Evolutionary conservation across 164 flowering plant species (phyloP), one percentile per base, ranked within the genome.

Genomic region (Vitis rotundifolia): DNA sequence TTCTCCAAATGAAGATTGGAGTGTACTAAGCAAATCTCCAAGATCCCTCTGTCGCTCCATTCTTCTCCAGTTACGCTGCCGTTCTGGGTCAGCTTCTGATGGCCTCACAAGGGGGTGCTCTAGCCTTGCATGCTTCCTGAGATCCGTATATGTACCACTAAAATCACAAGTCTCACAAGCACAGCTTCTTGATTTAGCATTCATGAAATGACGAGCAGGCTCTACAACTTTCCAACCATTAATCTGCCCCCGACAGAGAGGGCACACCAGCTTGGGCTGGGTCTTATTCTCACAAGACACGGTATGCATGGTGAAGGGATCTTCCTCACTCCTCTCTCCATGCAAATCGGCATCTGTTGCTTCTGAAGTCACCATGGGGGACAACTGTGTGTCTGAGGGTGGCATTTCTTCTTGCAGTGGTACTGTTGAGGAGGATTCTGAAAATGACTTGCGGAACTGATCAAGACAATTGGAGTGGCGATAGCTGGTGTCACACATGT

Each of bases 391-490:
- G 26, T 68, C 37, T 50, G 75, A 60, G 16, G 22, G 15, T 8
- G 73, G 57, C 31, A 64, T 64, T 64, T 72, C 88, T 61, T 80
- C 86, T 62, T 29, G 71, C 6, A 65, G 74, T 18, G 67, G 59
- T 15, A 54, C 16, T 14, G 73, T 49, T 37, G 81, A 55, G 29
- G 82, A 66, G 18, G 74, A n/a, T 52, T 86, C 81, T 0, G 73
- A 63, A 72, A 77, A 81, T 61, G 90, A 82, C 73, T 94, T 92
- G 15, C 86, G 75, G 72, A 87, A 91, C 74, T 89, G 98, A 48
- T 94, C 98, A 53, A 94, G 77, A 64, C 98, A 94, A 66, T 94
- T 94, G 0, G 98, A 94, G 75, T 89, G 97, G 6, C 97, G 90
- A 58, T 85, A 86, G 75, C 98, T 92, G 18, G 97, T 94, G 76